Conservation (phyloP, 1,284 basidiomycete species). For the Ganoderma multipileum region DNA sequence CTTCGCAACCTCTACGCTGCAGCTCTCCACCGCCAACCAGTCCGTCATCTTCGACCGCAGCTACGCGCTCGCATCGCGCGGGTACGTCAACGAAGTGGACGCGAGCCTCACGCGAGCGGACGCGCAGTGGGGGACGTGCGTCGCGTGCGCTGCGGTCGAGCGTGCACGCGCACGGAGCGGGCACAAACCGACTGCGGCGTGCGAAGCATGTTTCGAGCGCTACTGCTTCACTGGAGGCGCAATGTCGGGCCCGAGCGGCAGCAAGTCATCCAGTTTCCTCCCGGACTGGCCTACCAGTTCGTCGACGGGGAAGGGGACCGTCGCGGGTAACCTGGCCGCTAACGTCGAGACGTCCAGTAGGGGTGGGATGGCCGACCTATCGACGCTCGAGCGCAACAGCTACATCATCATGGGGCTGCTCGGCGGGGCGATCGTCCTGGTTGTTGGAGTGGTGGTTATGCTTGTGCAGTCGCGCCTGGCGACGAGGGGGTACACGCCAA, state of each 20-base stretch:
- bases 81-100: conserved; percentile 6
- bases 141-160: conserved; percentile 18
- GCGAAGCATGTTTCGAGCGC: conserved; percentile 14
- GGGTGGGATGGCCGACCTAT: not conserved
- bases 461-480: not conserved
- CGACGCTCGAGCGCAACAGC: conserved; percentile 8
- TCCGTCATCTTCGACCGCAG: conserved; percentile 10
- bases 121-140: conserved; percentile 19
- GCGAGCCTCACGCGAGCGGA: not conserved
- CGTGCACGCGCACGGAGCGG: conserved; percentile 8
- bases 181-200: conserved; percentile 7
- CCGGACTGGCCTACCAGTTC: not conserved
- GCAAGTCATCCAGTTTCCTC: not conserved
- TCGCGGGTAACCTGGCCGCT: not conserved
- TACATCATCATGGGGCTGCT: conserved; percentile 7
- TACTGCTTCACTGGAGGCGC: conserved; percentile 15
- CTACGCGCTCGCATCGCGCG: conserved; percentile 18
- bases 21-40: conserved; percentile 15
- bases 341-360: not conserved
- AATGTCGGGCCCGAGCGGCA: not conserved
- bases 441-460: not conserved
- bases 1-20: conserved; percentile 14
- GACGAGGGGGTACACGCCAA: not conserved
- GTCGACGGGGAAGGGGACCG: not conserved
- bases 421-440: not conserved